These are phyloP conservation scores for Litchi chinensis DNA, from an alignment of 345 rosid genomes.

Conservation along the genomic window DNA sequence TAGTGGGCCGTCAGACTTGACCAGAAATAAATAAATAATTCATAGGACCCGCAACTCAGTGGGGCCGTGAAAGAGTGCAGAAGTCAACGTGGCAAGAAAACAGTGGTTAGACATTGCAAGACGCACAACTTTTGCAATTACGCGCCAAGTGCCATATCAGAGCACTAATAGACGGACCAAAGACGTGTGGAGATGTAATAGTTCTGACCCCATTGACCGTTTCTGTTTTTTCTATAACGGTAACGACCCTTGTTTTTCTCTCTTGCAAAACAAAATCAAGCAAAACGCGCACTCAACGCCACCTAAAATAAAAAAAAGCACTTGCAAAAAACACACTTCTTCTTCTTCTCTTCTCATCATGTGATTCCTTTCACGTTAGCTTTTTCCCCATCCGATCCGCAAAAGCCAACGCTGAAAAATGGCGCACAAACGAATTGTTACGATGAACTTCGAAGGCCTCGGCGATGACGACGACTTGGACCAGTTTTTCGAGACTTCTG, in stretches of 20 bases:
- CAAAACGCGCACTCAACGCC: background rate
- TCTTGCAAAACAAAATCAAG: slow-evolving; percentile 12
- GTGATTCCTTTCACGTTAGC: background rate
- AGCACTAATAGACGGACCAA: background rate
- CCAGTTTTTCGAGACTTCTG: slow-evolving; percentile 59
- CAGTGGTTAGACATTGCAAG: slow-evolving; percentile 2
- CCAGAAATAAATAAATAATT: no score
- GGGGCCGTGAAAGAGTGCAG: no score
- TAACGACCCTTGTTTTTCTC: slow-evolving; percentile 43
- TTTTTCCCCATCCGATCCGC: background rate
- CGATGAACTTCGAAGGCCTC: slow-evolving; percentile 78
- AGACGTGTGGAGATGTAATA: slow-evolving; percentile 26
- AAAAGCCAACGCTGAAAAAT: slow-evolving; percentile 20
- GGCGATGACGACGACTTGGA: slow-evolving; percentile 69
- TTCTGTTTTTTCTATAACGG: slow-evolving; percentile 27
- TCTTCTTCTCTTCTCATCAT: background rate
- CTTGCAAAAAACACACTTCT: background rate
- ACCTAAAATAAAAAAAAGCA: background rate
- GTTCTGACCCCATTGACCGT: slow-evolving; percentile 40
- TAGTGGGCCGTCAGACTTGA: background rate
- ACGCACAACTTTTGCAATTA: background rate
- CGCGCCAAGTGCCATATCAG: background rate
- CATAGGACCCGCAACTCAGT: no score
- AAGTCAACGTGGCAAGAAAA: background rate
- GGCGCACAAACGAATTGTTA: slow-evolving; percentile 61